phyloP scores from a whole-genome alignment of 352 stramenopile genomes.

The Phytopythium vexans region DNA sequence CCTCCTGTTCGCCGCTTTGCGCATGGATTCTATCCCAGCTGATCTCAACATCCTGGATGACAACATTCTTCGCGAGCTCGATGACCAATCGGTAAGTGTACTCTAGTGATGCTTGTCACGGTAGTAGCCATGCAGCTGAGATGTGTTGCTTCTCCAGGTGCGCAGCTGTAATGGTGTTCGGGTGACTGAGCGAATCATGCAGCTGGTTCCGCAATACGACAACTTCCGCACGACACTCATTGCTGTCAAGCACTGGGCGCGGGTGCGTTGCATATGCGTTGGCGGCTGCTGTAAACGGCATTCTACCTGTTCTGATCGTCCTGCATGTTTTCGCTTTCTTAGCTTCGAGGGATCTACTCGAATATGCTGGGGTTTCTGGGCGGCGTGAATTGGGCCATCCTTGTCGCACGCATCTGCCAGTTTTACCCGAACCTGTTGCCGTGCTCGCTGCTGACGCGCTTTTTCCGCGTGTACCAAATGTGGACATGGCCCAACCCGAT shows the following conservation, averaged over 20 bases:
- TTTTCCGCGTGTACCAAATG: conserved; percentile 94
- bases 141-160: conserved; percentile 26
- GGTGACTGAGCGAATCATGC: conserved; percentile 94
- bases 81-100: conserved; percentile 74
- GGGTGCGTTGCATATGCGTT: conserved; percentile 28
- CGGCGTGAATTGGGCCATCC: conserved; percentile 98
- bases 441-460: conserved; percentile 88
- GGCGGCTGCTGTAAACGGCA: neutral
- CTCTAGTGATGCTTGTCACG: neutral
- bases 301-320: conserved; percentile 5
- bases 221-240: conserved; percentile 90
- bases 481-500: conserved; percentile 97
- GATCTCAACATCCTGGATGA: conserved; percentile 83
- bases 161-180: conserved; percentile 94
- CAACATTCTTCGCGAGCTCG: conserved; percentile 78
- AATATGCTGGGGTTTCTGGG: conserved; percentile 98
- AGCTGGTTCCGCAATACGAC: conserved; percentile 83
- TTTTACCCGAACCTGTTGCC: conserved; percentile 85
- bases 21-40: conserved; percentile 51
- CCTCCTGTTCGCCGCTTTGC: conserved; percentile 90
- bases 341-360: conserved; percentile 96
- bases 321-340: conserved; percentile 10
- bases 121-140: no score
- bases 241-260: conserved; percentile 89
- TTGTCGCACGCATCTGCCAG: conserved; percentile 95